Evolutionary conservation across 805 yeast genomes (phyloP), one percentile per base, ranked within the genome.

Genomic region (Candida stauntonica): DNA sequence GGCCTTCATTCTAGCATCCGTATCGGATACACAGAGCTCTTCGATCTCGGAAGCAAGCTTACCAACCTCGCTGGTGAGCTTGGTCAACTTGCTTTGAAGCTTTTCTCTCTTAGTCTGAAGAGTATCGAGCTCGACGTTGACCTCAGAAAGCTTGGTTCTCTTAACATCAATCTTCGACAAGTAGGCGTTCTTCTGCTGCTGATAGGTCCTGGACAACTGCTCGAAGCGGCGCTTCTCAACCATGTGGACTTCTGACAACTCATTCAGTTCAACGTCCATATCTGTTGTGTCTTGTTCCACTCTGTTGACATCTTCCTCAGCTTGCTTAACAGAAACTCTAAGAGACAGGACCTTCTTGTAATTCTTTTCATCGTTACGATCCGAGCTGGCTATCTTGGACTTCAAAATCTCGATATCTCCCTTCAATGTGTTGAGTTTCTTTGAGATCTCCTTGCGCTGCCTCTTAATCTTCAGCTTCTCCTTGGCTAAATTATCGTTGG

Each of bases 391-490:
- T 7, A 74, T 65, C 47, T 75, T 71, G 12, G 60, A 62, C 48
- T 70, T 75, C 32, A 76, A 59, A 31, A 60, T 58, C 27, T 77
- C 85, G 44, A 78, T 77, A 41, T 81, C 88, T 33, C 70, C 62
- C 39, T 77, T 70, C 38, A 77, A 57, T 0, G 75, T 54, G 11
- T 67, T 58, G 11, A 79, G 58, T 38, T 71, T 70, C 48, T 79
- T 80, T 36, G 74, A 64, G 51, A 77, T 68, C 41, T 81, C 87
- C 33, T 73, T 73, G 46, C 75, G 73, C 34, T 71, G 56, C 38
- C 76, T 75, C 55, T 78, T 80, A 48, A 79, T 50, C 39, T 72
- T 74, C n/a, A 63, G 51, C 49, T 74, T 73, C 47, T 79, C 86
- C 34, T 77, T 75, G 6, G 70, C 67, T 30, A 81, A 63, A 28